A percentile compares a stretch with the other conserved stretches of the same genome.
Evolutionary conservation across 768 basidiomycete species (phyloP).

Genomic region (Cystobasidium ongulense): DNA sequence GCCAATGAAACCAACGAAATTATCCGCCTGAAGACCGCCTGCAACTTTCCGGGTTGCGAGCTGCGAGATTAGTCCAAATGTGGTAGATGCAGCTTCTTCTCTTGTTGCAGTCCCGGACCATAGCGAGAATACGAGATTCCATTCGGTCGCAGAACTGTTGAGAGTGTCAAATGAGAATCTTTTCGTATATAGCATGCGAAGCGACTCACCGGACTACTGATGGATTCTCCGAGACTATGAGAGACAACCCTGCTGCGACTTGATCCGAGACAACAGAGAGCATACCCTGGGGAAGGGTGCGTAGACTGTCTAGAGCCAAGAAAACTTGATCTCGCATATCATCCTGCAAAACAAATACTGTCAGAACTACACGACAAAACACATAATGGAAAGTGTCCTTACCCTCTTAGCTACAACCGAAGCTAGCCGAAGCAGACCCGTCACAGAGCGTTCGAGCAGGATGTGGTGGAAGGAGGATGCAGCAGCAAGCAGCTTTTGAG

Average conservation of each 20-base stretch:
- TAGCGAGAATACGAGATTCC: constrained; percentile 83
- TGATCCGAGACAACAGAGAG: constrained; percentile 82
- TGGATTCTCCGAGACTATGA: constrained; percentile 68
- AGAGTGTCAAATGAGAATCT: constrained; percentile 51
- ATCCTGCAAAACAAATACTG: constrained; percentile 50
- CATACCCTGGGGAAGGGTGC: constrained; percentile 66
- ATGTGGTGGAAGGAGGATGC: constrained; percentile 77
- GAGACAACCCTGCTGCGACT: constrained; percentile 66
- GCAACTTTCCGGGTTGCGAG: constrained; percentile 60
- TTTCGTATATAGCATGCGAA: not conserved
- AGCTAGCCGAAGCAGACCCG: constrained; percentile 76
- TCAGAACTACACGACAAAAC: not conserved
- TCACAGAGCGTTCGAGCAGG: constrained; percentile 86
- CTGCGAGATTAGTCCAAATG: constrained; percentile 66
- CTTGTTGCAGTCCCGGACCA: constrained; percentile 76
- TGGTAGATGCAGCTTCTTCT: constrained; percentile 73
- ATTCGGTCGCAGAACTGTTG: constrained; percentile 62
- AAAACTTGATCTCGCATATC: constrained; percentile 86
- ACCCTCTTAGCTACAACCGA: constrained; percentile 72
- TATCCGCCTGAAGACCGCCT: constrained; percentile 61
- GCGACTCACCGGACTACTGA: constrained; percentile 59
- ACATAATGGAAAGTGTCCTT: constrained; percentile 38
- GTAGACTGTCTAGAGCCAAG: constrained; percentile 80
- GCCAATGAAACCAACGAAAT: constrained; percentile 67
- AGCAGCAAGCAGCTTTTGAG: constrained; percentile 67